Percentiles rank a stretch among this genome's conserved stretches.
These are phyloP conservation scores for Geotrichum reessii DNA, from an alignment of 1,139 yeast species.

Conservation along the genomic window DNA sequence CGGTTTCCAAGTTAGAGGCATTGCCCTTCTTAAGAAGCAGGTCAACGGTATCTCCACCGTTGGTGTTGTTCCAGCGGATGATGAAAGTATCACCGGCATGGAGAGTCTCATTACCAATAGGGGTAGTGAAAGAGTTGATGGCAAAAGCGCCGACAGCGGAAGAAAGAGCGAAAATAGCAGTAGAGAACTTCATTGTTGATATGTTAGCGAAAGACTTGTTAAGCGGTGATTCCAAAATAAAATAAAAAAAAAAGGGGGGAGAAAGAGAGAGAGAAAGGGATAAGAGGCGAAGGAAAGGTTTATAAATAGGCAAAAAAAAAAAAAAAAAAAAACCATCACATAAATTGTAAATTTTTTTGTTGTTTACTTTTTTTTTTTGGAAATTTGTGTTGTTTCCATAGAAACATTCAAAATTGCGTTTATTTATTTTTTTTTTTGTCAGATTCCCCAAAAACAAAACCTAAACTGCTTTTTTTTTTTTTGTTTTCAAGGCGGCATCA, in stretches of 20 bases:
- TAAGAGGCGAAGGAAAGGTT: neutral
- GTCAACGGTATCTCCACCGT: conserved; percentile 33
- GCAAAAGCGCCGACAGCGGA: conserved; percentile 22
- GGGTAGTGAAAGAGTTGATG: conserved; percentile 33
- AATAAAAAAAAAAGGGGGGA: too few relatives aligned
- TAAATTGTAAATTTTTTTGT: too few relatives aligned
- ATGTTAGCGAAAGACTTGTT: neutral
- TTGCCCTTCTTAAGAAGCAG: conserved; percentile 34
- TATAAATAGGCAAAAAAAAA: neutral
- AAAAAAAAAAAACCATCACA: too few relatives aligned
- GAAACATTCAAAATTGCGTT: neutral
- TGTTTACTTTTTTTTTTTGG: neutral
- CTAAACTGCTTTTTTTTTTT: too few relatives aligned
- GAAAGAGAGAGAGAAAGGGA: neutral
- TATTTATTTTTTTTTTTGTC: neutral
- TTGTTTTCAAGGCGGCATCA: neutral
- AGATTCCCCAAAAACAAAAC: neutral
- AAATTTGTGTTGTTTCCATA: neutral
- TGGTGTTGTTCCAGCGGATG: conserved; percentile 35
- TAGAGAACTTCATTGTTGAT: conserved; percentile 19
- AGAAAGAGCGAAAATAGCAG: conserved; percentile 21
- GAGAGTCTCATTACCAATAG: conserved; percentile 29
- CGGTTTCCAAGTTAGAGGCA: conserved; percentile 32
- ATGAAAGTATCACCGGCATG: conserved; percentile 34
- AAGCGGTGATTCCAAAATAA: neutral